Conservation (phyloP, 2,329 filamentous ascomycete genomes). For the Apiospora sp. region DNA sequence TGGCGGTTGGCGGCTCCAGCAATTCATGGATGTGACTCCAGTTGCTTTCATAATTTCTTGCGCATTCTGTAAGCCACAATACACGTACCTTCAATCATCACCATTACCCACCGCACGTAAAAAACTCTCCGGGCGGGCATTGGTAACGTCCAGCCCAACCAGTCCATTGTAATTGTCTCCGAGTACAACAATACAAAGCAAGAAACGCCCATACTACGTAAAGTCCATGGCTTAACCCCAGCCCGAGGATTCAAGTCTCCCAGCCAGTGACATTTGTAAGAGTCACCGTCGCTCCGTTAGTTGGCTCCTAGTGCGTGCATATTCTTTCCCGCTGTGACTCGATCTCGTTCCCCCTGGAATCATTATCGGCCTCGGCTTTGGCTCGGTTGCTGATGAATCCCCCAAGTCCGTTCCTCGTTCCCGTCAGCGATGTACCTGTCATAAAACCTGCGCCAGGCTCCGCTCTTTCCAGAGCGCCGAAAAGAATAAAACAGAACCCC, state of each 20-base stretch:
- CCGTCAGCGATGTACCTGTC: slow-evolving; percentile 16
- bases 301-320: slow-evolving; percentile 2
- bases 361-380: slow-evolving; percentile 11
- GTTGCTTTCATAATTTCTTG: slow-evolving; percentile 20
- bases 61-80: slow-evolving; percentile 10
- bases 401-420: slow-evolving; percentile 13
- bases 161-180: background rate
- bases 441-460: slow-evolving; percentile 12
- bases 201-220: background rate
- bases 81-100: background rate
- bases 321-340: slow-evolving; percentile 9
- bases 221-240: slow-evolving; percentile 19
- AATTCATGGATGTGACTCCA: background rate
- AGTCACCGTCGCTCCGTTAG: slow-evolving; percentile 18
- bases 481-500: slow-evolving; percentile 7
- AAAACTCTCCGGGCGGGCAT: slow-evolving; percentile 10
- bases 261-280: slow-evolving; percentile 12
- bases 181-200: background rate
- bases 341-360: background rate
- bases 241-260: background rate
- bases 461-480: slow-evolving; percentile 16
- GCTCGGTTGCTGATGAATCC: slow-evolving; percentile 19
- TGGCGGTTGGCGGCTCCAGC: background rate
- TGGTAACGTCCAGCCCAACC: background rate
- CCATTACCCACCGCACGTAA: background rate